Conservation (phyloP, 805 yeast genomes). For the Kodamaea restingae region DNA sequence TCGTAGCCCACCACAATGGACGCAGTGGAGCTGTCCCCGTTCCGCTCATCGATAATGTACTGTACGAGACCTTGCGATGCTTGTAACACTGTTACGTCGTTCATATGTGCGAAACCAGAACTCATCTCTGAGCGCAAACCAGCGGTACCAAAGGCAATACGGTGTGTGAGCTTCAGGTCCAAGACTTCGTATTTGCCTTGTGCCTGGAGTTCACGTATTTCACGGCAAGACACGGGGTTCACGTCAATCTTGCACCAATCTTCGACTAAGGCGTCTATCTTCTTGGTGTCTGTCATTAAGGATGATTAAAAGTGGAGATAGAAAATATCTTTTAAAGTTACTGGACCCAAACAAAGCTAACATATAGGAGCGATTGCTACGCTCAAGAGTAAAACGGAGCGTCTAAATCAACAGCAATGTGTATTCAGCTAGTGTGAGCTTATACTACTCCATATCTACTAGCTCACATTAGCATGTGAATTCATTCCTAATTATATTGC, state of each 20-base stretch:
- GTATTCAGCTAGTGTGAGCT: too few relatives aligned
- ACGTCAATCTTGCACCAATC: conserved; percentile 36
- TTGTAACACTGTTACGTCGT: conserved; percentile 82
- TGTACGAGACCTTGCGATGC: conserved; percentile 79
- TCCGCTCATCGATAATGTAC: conserved; percentile 34
- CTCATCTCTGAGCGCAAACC: conserved; percentile 87
- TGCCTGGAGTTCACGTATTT: conserved; percentile 46
- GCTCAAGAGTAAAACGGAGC: too few relatives aligned
- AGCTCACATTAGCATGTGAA: too few relatives aligned
- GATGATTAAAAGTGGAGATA: background rate
- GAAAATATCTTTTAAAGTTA: background rate
- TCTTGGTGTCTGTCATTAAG: conserved; percentile 3
- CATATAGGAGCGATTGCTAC: too few relatives aligned
- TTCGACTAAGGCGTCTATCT: conserved; percentile 25
- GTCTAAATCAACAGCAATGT: too few relatives aligned
- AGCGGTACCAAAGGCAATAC: conserved; percentile 89
- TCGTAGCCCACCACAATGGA: conserved; percentile 84
- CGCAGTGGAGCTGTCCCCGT: conserved; percentile 7
- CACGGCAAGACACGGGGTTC: conserved; percentile 47
- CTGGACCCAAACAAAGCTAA: too few relatives aligned
- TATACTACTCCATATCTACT: too few relatives aligned
- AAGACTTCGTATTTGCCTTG: conserved; percentile 40
- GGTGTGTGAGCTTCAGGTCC: conserved; percentile 45
- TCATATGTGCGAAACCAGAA: conserved; percentile 87
- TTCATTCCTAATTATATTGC: too few relatives aligned